Conservation (phyloP, 805 yeast genomes). For the Nadsonia fulvescens region DNA sequence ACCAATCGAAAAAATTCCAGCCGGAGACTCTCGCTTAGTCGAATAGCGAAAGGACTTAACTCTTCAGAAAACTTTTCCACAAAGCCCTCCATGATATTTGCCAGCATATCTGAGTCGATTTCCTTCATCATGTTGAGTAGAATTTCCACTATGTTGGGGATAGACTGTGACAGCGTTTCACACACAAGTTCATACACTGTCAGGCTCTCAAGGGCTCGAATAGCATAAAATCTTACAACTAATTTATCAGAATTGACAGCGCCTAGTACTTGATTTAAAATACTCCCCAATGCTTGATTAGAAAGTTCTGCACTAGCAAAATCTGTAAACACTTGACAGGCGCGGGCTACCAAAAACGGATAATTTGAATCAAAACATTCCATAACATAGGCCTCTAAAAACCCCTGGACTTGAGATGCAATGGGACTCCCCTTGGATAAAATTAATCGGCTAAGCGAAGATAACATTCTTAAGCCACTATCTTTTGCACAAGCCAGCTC, state of each 20-base stretch:
- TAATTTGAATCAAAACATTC: slow-evolving; percentile 52
- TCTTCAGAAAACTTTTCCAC: slow-evolving; percentile 80
- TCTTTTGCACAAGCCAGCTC: slow-evolving; percentile 46
- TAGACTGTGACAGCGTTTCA: slow-evolving; percentile 46
- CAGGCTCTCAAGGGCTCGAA: slow-evolving; percentile 70
- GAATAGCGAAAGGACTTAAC: slow-evolving; percentile 79
- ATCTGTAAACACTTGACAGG: slow-evolving; percentile 30
- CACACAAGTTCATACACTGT: slow-evolving; percentile 46
- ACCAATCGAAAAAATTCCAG: slow-evolving; percentile 61
- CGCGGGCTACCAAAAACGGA: slow-evolving; percentile 48
- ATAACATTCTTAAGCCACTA: slow-evolving; percentile 63
- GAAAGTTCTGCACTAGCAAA: slow-evolving; percentile 44
- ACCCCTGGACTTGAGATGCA: slow-evolving; percentile 36
- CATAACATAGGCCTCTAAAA: slow-evolving; percentile 43
- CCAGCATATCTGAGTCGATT: slow-evolving; percentile 71
- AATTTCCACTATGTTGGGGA: slow-evolving; percentile 69
- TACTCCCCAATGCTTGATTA: slow-evolving; percentile 48
- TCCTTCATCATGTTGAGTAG: slow-evolving; percentile 57
- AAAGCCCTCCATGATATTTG: slow-evolving; percentile 88
- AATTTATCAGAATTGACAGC: slow-evolving; percentile 33
- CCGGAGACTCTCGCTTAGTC: slow-evolving; percentile 34
- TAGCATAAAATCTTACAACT: slow-evolving; percentile 72
- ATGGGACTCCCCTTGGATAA: slow-evolving; percentile 38
- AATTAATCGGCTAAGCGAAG: slow-evolving; percentile 43
- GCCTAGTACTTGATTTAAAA: slow-evolving; percentile 18